A percentile compares a stretch with the other conserved stretches of the same genome.
Evolutionary conservation across 495 filamentous ascomycete species (phyloP).

Genomic region (Aspergillus sclerotiicarbonarius): DNA sequence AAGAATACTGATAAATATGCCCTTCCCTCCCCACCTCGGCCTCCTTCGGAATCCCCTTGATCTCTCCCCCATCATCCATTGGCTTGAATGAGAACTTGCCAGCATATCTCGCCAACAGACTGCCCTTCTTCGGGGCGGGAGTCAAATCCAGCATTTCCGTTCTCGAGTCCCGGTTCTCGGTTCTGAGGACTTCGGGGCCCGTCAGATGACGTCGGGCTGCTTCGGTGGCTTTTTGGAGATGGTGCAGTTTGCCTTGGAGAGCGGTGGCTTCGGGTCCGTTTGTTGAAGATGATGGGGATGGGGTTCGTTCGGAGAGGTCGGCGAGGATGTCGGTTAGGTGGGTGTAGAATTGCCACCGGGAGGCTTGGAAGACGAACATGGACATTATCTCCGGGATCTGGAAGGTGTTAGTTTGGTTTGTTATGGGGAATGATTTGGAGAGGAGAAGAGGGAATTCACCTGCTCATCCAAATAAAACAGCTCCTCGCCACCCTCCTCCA

Average conservation of each 20-base stretch:
- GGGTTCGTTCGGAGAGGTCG: conserved; percentile 29
- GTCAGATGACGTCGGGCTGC: conserved; percentile 33
- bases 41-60: conserved; percentile 48
- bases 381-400: conserved; percentile 81
- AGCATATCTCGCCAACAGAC: conserved; percentile 29
- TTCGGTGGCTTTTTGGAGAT: conserved; percentile 39
- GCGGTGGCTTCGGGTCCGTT: conserved; percentile 29
- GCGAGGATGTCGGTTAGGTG: conserved; percentile 64
- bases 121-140: conserved; percentile 26
- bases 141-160: conserved; percentile 33
- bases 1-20: conserved; percentile 39
- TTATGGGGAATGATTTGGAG: conserved; percentile 4
- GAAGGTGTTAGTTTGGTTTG: neutral
- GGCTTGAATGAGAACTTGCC: conserved; percentile 24
- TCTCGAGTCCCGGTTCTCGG: conserved; percentile 19
- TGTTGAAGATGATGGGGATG: conserved; percentile 19
- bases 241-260: conserved; percentile 39
- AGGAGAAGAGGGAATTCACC: conserved; percentile 31
- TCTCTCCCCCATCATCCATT: conserved; percentile 36
- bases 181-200: conserved; percentile 35
- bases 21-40: conserved; percentile 44
- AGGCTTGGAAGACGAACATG: conserved; percentile 84
- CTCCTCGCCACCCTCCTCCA: conserved; percentile 77
- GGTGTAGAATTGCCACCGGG: conserved; percentile 70
- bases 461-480: conserved; percentile 70